Conservation (phyloP, 2,329 filamentous ascomycete genomes). For the Exophiala mesophila region DNA sequence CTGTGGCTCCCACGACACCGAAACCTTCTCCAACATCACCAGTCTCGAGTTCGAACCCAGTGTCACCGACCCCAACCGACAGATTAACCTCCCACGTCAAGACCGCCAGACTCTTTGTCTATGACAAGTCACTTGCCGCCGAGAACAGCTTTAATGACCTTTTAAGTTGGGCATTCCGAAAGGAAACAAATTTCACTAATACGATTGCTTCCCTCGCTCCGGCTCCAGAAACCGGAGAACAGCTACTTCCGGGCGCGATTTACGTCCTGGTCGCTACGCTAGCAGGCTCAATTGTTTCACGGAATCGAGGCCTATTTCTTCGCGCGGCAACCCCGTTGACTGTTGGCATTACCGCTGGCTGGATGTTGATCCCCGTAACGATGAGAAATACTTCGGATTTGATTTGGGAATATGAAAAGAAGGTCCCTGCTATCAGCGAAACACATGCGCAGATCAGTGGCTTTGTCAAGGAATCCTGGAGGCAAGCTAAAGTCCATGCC, state of each 20-base stretch:
- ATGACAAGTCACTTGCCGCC: slow-evolving; percentile 66
- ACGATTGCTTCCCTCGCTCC: slow-evolving; percentile 87
- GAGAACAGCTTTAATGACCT: slow-evolving; percentile 80
- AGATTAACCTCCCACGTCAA: slow-evolving; percentile 79
- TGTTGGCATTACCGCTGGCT: slow-evolving; percentile 76
- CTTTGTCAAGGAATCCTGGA: slow-evolving; percentile 62
- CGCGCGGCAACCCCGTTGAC: slow-evolving; percentile 71
- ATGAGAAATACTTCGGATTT: slow-evolving; percentile 83
- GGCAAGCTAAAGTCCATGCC: slow-evolving; percentile 12
- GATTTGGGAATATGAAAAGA: slow-evolving; percentile 89
- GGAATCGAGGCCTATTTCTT: slow-evolving; percentile 80
- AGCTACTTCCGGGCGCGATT: slow-evolving; percentile 79
- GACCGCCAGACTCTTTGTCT: slow-evolving; percentile 71
- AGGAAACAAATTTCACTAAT: slow-evolving; percentile 84
- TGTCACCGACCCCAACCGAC: slow-evolving; percentile 74
- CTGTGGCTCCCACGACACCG: slow-evolving; percentile 9
- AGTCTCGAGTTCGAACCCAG: slow-evolving; percentile 12
- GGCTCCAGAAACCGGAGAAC: slow-evolving; percentile 76
- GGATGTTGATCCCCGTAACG: slow-evolving; percentile 80
- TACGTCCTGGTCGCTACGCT: slow-evolving; percentile 93
- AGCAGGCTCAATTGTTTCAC: slow-evolving; percentile 85
- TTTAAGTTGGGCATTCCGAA: slow-evolving; percentile 73
- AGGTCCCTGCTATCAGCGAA: slow-evolving; percentile 75
- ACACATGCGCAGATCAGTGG: slow-evolving; percentile 70
- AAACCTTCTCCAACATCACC: slow-evolving; percentile 17